Evolutionary conservation across 495 filamentous ascomycete genomes (phyloP), one percentile per base, ranked within the genome.

Genomic region (Rhizodiscina lignyota): DNA sequence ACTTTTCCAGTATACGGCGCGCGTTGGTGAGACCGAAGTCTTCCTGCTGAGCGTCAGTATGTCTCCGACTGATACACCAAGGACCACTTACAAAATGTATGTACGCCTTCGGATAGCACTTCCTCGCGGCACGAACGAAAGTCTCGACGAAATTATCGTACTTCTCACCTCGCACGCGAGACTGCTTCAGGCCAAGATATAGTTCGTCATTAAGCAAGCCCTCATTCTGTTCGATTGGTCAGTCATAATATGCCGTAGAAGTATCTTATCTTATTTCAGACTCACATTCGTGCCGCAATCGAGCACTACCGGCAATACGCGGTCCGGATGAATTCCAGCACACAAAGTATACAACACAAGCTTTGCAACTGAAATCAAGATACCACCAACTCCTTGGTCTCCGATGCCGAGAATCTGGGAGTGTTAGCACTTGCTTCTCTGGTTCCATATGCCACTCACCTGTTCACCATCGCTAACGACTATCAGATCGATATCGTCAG

Each of bases 351-450:
- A 84, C 21, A 92, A 59, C 4, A 76, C 76, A 11, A 92, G 59
- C 49, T 93, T 93, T 2, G 84, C 84, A 1, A 83, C 64, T 2
- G 77, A 82, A 34, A 93, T 93, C 12, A 89, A 58, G 34, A 94
- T 81, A 4, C 75, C 83, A 11, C 85, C 85, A 3, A 82, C 78
- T n/a, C 85, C 84, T 54, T 92, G 84, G 48, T 92, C 84, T 2
- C 84, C 85, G 36, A 93, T 87, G 0, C 84, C 84, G 4, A 92
- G 67, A 38, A 93, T 91, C 60, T 85, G 1, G 22, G 18, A 13
- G 18, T n/a, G 16, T 10, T 22, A 21, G 24, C 21, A 21, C 16
- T 20, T 15, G 12, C 17, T 12, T n/a, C n/a, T n/a, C n/a, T n/a
- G n/a, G 6, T n/a, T 35, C 17, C 15, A 2, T 6, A 21, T 11